phyloP scores from a whole-genome alignment of 2,329 filamentous ascomycete species.

The Cladosporium sp. region DNA sequence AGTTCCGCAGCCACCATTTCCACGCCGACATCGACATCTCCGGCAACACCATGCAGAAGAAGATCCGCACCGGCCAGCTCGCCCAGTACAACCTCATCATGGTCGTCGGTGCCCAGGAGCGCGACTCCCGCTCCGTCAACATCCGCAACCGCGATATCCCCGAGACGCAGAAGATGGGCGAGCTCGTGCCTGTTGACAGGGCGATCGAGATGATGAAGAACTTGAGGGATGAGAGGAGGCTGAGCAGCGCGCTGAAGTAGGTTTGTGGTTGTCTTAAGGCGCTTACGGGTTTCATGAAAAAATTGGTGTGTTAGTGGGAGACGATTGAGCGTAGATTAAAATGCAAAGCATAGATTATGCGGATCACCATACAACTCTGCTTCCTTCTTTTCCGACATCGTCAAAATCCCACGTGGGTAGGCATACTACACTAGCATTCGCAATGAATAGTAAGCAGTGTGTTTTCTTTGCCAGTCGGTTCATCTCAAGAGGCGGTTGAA shows the following conservation, averaged over 20 bases:
- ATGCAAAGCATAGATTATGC: no score
- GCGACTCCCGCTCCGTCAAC: constrained; percentile 53
- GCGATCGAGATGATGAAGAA: constrained; percentile 48
- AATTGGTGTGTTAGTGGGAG: no score
- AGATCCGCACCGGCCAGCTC: constrained; percentile 76
- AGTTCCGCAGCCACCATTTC: constrained; percentile 60
- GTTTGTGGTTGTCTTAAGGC: no score
- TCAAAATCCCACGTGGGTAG: no score
- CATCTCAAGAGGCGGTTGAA: no score
- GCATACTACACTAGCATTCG: no score
- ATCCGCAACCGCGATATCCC: constrained; percentile 60
- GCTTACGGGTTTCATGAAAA: no score
- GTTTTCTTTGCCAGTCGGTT: no score
- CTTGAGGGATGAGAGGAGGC: constrained; percentile 39
- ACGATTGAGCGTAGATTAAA: no score
- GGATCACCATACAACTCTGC: no score
- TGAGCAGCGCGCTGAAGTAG: constrained; percentile 23
- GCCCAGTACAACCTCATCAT: constrained; percentile 82
- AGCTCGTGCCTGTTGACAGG: constrained; percentile 55
- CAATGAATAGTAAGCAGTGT: no score
- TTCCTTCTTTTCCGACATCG: no score
- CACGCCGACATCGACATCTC: constrained; percentile 66
- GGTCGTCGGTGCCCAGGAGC: constrained; percentile 59
- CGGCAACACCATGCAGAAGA: constrained; percentile 81
- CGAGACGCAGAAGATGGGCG: constrained; percentile 55